Base-by-base conservation (phyloP, 2,329 filamentous ascomycete species). In the Beauveria medogensis region DNA sequence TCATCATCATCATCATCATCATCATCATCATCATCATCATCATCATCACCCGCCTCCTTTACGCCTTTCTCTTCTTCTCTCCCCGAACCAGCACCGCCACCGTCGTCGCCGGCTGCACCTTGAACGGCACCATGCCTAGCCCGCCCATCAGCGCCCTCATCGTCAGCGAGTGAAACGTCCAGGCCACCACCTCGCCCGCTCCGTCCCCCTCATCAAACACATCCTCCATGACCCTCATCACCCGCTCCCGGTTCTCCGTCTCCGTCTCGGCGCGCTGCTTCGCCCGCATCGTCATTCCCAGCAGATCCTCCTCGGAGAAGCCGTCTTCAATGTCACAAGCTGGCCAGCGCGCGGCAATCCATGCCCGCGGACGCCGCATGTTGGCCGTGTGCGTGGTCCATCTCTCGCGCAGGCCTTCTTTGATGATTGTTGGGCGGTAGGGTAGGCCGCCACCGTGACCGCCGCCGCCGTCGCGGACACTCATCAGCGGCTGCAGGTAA, bases 341-440 rank as follows among this genome's bases (percentile, higher is more conserved):
- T 0, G 82, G 82, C 63, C 81, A 86, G 37, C 75, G 72, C 16
- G 72, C 63, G 1, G 70, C 70, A 63, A 88, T 84, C 67, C 74
- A 79, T 0, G 76, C 73, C 48, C 74, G 75, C 8, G 73, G 69
- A 55, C 78, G 78, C 18, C 84, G 76, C 18, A 80, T 77, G 68
- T 88, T 84, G 68, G 85, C 88, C 0, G 83, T 87, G 68, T 87
- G 84, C 59, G 80, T 75, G 9, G 81, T 84, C 61, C 85, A 77
- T 2, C 81, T 79, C 69, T 88, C 85, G 22, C 85, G 76, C 16
- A 87, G 73, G 5, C 78, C 68, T 62, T 87, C 84, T 67, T 84
- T 86, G 66, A 88, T 71, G 2, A 77, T 71, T 0, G 83, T 71
- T 0, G 83, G 82, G 6, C 69, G 71, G 63, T 83, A 84, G 0